A percentile compares a stretch with the other conserved stretches of the same genome.
Evolutionary conservation across 2,329 filamentous ascomycete genomes (phyloP).

Genomic region (Ustulina deusta): DNA sequence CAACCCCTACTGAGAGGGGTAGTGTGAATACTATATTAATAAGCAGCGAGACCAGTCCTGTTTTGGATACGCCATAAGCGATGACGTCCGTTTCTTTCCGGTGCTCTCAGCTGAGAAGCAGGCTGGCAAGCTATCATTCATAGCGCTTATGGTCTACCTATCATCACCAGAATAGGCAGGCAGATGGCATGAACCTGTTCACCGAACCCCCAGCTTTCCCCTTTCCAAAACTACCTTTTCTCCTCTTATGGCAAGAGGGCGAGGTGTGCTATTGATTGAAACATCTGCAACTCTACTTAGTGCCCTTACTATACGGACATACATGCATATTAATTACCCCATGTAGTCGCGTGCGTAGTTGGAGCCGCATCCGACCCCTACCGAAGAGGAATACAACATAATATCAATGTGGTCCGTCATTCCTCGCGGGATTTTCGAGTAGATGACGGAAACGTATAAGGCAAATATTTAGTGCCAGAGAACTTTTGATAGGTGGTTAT

Average conservation of each 20-base stretch:
- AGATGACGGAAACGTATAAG: too few species aligned
- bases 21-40: too few species aligned
- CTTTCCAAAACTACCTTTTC: background rate
- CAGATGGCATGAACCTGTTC: background rate
- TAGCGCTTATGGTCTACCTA: background rate
- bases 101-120: background rate
- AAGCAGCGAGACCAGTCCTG: too few species aligned
- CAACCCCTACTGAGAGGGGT: too few species aligned
- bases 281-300: background rate
- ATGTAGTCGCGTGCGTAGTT: background rate
- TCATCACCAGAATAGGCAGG: background rate
- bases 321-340: too few species aligned
- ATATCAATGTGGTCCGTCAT: background rate
- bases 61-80: too few species aligned
- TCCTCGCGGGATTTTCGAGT: background rate
- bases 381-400: background rate
- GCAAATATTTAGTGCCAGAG: too few species aligned
- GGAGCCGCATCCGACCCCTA: background rate
- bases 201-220: background rate
- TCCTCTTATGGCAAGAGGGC: background rate
- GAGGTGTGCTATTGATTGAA: background rate
- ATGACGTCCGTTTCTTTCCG: background rate
- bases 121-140: constrained; percentile 6
- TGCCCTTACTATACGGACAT: background rate
- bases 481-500: too few species aligned